Base-by-base conservation (phyloP, 1,284 basidiomycete genomes). In the Irpex rosettiformis region DNA sequence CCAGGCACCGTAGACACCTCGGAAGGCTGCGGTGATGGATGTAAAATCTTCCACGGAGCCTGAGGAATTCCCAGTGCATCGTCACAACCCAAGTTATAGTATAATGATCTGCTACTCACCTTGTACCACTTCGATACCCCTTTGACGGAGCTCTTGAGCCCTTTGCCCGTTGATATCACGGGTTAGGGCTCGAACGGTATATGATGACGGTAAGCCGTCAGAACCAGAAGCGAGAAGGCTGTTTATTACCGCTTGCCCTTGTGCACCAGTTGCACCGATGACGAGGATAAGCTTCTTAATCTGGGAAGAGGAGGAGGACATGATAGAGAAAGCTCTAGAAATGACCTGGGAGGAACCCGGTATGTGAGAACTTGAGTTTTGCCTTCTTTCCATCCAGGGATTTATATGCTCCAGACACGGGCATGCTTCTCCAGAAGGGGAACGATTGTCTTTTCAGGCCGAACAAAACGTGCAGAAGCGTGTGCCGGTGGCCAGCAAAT, bases 181-280 rank as follows among this genome's bases (percentile, higher is more conserved):
- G 3, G 79, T 80, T 51, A 81, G 69, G 1, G 77, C 78, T 40
- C 78, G 75, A 22, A 81, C 70, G n/a, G 70, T 65, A 61, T 78
- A 81, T 1, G 77, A 77, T 6, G 77, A 77, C 0, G 77, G 71
- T 13, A 72, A 68, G 2, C 77, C 77, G 58, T 78, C 72, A 16
- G 66, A 60, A 51, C 60, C 63, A 6, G 72, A 69, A 18, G 69
- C 71, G 21, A 80, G 72, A n/a, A 81, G 68, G 29, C 70, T 71
- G 57, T 77, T 68, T 52, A 80, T 73, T 58, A 79, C 76, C n/a
- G 73, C 72, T 43, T 75, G 66, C 3, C 79, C 79, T 63, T 81
- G 79, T 1, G 76, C 76, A 54, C 79, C 80, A 24, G 79, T 81
- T 2, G 77, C 79, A 40, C 80, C 79, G 37, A 81, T 74, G 57